These are phyloP conservation scores for Cornus suecica DNA, from an alignment of 148 eudicot species.

Conservation along the genomic window DNA sequence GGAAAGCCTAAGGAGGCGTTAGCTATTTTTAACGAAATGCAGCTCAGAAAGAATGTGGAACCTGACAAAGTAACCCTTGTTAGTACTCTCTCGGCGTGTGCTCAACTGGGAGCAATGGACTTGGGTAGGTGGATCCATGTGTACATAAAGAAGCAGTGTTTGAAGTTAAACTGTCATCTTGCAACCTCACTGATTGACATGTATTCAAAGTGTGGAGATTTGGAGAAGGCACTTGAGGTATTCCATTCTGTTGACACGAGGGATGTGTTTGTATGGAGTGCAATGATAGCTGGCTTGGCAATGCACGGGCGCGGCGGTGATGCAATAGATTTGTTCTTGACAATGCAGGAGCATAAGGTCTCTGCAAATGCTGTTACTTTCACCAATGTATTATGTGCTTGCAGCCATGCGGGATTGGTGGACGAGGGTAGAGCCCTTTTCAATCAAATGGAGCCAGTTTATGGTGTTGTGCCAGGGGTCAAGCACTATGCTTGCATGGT, in stretches of 20 bases:
- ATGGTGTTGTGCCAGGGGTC: constrained; percentile 26
- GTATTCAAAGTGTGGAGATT: constrained; percentile 51
- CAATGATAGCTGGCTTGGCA: constrained; percentile 51
- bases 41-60: constrained; percentile 20
- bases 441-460: constrained; percentile 27
- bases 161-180: constrained; percentile 32
- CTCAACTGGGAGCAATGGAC: constrained; percentile 43
- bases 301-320: constrained; percentile 44
- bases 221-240: constrained; percentile 41
- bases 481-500: constrained; percentile 48
- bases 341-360: constrained; percentile 33
- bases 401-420: constrained; percentile 46
- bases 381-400: constrained; percentile 37
- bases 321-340: constrained; percentile 36
- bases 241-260: constrained; percentile 30
- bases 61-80: constrained; percentile 46
- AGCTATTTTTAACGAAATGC: constrained; percentile 34
- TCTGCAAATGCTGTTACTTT: constrained; percentile 40
- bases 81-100: constrained; percentile 39
- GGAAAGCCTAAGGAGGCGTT: constrained; percentile 44
- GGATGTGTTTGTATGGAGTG: constrained; percentile 45
- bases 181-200: constrained; percentile 40
- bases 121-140: constrained; percentile 42
- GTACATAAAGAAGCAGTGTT: constrained; percentile 34
- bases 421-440: constrained; percentile 36